Evolutionary conservation across 805 yeast genomes (phyloP), one percentile per base, ranked within the genome.

Genomic region (Danielozyma ontarioensis): DNA sequence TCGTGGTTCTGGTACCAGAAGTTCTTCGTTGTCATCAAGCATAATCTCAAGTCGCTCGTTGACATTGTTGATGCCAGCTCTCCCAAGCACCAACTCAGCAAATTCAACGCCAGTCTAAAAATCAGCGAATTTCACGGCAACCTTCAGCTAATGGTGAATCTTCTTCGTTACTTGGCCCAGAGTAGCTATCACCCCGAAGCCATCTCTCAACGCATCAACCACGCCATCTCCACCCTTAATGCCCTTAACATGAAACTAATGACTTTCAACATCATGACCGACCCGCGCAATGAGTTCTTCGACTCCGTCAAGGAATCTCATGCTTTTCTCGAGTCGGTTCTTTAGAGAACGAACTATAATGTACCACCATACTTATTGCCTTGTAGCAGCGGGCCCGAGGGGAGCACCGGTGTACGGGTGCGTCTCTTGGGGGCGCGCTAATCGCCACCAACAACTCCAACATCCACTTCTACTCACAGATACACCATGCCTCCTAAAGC

Each of bases 401-500:
- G n/a, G n/a, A n/a, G n/a, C n/a, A n/a, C n/a, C n/a, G 22, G 22
- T 19, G 22, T 10, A 19, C 22, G 22, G 22, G 22, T 19, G 10
- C 6, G n/a, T 26, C 17, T 4, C 11, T 4, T 13, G 14, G 18
- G 18, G 12, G 29, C 17, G n/a, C 21, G 8, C 16, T 7, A 4
- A 17, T 7, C 12, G 17, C 17, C 17, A 8, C 28, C 17, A 26
- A 13, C 12, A n/a, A n/a, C n/a, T n/a, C n/a, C n/a, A n/a, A n/a
- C n/a, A n/a, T n/a, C n/a, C n/a, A n/a, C n/a, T n/a, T 13, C 7
- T 15, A 8, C 22, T 17, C 21, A 13, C 12, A 13, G 25, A 21
- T 15, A 19, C 22, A 47, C 33, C 44, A 89, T 89, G 97, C 89
- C 97, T 41, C 96, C 97, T 48, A 93, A 88, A 70, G 93, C 88